These are phyloP conservation scores for Pisolithus tinctorius DNA, from an alignment of 768 basidiomycete genomes.

Conservation along the genomic window DNA sequence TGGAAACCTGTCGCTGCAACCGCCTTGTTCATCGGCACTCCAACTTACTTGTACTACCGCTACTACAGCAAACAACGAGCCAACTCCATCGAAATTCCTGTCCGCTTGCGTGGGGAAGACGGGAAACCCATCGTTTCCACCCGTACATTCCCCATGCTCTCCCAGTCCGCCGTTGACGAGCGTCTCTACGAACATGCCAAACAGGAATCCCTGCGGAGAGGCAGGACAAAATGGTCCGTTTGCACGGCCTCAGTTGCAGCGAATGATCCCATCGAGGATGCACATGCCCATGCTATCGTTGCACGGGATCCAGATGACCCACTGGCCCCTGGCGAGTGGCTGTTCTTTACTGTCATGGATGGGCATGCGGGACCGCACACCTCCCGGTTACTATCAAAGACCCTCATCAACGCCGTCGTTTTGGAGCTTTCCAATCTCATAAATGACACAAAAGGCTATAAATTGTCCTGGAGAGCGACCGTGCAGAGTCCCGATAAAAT, in stretches of 20 bases:
- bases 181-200: constrained; percentile 52
- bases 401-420: constrained; percentile 79
- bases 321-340: constrained; percentile 58
- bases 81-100: constrained; percentile 53
- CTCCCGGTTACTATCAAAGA: constrained; percentile 73
- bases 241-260: constrained; percentile 75
- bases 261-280: constrained; percentile 91
- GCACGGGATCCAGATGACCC: constrained; percentile 54
- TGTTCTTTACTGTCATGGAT: constrained; percentile 88
- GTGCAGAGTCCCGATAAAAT: constrained; percentile 46
- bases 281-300: constrained; percentile 65
- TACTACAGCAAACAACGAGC: constrained; percentile 23
- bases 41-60: constrained; percentile 55
- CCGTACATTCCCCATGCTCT: constrained; percentile 48
- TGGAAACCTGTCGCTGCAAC: constrained; percentile 64
- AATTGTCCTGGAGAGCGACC: constrained; percentile 31
- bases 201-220: constrained; percentile 40
- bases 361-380: constrained; percentile 86
- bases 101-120: constrained; percentile 48
- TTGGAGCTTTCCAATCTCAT: constrained; percentile 61
- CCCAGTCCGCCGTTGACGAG: constrained; percentile 47
- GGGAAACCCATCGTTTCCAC: constrained; percentile 52
- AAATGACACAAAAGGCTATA: constrained; percentile 20
- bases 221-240: constrained; percentile 64
- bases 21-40: constrained; percentile 46